Evolutionary conservation across 352 stramenopile species (phyloP), one percentile per base, ranked within the genome.

Genomic region (Aphanomyces invadans): DNA sequence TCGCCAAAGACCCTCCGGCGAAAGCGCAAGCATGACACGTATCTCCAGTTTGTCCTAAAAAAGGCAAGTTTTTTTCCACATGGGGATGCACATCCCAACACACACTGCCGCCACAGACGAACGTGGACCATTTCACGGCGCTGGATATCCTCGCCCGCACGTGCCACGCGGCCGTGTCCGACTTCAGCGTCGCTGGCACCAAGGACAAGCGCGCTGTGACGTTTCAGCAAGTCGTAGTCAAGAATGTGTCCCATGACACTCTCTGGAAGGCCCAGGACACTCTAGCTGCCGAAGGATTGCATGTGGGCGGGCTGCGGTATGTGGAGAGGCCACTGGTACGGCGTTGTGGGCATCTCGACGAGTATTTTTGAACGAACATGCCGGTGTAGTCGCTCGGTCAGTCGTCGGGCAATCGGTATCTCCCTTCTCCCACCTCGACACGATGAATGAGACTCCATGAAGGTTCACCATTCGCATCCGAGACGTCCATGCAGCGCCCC

Each of bases 191-290:
- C 42, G 78, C 84, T 17, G 82, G 82, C 0, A 90, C 80, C 9
- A 93, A 93, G 62, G 84, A 91, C 72, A 91, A 91, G 57, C 73
- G 70, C 2, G 84, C 84, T 0, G 62, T 89, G 48, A 91, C 84
- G 3, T 82, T 71, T 32, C 82, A 93, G 73, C 73, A 86, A 38
- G 73, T 89, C 21, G 81, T 83, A 0, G 74, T 80, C 9, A 76
- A 79, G 54, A 75, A 74, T 5, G 71, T 89, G 19, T 19, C 61
- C 0, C 78, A 82, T 3, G 53, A 77, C 33, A 70, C 59, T n/a
- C 57, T 93, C 10, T 51, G 88, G 7, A 66, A 63, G 12, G 10
- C 83, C 10, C 85, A 84, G 38, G 57, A 21, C 17, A 38, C 56
- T 19, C 60, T 67, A 4, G 2, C 10, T 2, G 19, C 4, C 5